phyloP scores from a whole-genome alignment of 768 basidiomycete genomes.

The Naganishia kalamii region DNA sequence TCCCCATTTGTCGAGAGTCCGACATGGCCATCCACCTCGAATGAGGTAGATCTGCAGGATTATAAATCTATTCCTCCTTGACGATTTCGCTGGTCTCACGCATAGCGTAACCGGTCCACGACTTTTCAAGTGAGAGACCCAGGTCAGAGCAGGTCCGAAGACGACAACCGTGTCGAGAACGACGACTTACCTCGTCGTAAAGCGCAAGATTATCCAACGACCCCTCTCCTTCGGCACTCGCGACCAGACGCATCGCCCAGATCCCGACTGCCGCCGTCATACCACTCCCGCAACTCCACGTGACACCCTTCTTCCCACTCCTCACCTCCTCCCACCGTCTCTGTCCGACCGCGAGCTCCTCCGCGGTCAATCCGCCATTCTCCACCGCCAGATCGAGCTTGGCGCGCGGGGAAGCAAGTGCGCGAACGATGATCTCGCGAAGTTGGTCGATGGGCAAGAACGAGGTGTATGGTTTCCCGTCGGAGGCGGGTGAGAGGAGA shows the following conservation, averaged over 20 bases:
- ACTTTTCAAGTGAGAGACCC: conserved; percentile 51
- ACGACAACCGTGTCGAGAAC: not conserved
- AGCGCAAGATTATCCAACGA: conserved; percentile 52
- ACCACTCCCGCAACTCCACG: conserved; percentile 84
- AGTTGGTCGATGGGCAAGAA: conserved; percentile 59
- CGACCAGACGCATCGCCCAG: conserved; percentile 73
- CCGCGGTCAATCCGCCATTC: conserved; percentile 6
- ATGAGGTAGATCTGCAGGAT: too few species aligned
- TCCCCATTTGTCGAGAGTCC: too few species aligned
- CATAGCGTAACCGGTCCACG: conserved; percentile 90
- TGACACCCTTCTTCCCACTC: conserved; percentile 58
- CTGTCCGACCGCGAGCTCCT: conserved; percentile 30
- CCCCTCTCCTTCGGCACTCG: conserved; percentile 44
- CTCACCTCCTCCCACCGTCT: conserved; percentile 55
- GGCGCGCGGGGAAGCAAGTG: conserved; percentile 52
- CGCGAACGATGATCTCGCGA: conserved; percentile 56
- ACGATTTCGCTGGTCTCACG: conserved; percentile 67
- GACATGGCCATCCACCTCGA: too few species aligned
- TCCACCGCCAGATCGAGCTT: not conserved
- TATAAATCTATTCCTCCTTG: conserved; percentile 49
- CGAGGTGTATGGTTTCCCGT: conserved; percentile 52
- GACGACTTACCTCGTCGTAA: conserved; percentile 78
- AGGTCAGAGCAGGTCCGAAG: not conserved
- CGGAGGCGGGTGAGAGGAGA: conserved; percentile 56
- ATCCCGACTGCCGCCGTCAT: conserved; percentile 97